Conservation (phyloP, 73 alveolate species). For the Symbiodinium natans region DNA sequence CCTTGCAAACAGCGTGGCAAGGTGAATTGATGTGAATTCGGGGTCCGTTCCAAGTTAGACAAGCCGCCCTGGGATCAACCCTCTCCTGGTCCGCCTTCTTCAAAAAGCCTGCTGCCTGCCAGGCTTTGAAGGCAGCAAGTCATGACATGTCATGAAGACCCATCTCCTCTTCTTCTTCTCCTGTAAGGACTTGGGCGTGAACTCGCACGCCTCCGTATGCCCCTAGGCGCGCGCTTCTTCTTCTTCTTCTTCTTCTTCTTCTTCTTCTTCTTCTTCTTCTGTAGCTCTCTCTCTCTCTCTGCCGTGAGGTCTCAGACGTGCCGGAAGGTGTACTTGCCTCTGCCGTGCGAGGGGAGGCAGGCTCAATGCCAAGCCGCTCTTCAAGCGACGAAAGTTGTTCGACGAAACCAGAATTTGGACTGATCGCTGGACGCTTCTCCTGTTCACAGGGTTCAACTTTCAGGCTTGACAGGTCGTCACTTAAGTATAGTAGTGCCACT, state of each 20-base stretch:
- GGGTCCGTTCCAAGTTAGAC: not conserved
- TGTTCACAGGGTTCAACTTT: too few species aligned
- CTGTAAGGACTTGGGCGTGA: too few species aligned
- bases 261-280: too few species aligned
- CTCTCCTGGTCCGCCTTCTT: slow-evolving; percentile 16
- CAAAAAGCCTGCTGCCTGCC: slow-evolving; percentile 57
- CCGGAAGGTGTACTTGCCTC: not conserved
- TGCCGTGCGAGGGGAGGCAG: slow-evolving; percentile 59
- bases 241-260: too few species aligned
- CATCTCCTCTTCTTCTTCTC: too few species aligned
- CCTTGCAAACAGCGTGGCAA: not conserved
- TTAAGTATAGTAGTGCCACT: not conserved
- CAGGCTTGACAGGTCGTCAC: not conserved
- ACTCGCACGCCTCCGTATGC: too few species aligned
- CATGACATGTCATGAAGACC: not conserved
- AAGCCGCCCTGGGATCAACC: slow-evolving; percentile 31
- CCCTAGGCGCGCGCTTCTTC: too few species aligned
- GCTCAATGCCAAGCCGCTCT: slow-evolving; percentile 49
- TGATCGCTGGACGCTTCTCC: slow-evolving; percentile 41
- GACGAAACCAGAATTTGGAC: not conserved
- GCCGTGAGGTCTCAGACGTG: not conserved
- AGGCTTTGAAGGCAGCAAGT: not conserved
- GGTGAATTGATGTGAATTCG: not conserved
- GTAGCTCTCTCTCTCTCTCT: too few species aligned
- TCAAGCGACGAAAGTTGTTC: slow-evolving; percentile 34